These are phyloP conservation scores for Oenanthe sinensis DNA, from an alignment of 129 eudicot species.

Conservation along the genomic window DNA sequence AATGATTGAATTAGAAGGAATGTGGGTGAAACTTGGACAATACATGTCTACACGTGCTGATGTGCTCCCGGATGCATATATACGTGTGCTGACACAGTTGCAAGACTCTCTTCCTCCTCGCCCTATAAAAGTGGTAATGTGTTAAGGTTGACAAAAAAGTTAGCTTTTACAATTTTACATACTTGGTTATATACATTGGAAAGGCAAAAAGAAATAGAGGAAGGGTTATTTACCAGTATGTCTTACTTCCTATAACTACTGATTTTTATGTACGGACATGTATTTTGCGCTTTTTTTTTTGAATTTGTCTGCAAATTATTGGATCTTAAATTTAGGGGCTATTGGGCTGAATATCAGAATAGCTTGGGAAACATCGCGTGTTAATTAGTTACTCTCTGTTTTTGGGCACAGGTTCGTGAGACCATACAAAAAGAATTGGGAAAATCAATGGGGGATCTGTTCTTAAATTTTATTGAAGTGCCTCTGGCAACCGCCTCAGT, in stretches of 20 bases:
- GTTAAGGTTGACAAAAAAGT: background rate
- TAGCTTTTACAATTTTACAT: background rate
- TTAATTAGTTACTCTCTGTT: background rate
- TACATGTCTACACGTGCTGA: constrained; percentile 97
- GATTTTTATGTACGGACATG: background rate
- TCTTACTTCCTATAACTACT: background rate
- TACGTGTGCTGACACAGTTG: constrained; percentile 59
- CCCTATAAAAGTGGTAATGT: constrained; percentile 59
- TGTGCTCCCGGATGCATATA: constrained; percentile 90
- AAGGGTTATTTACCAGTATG: background rate
- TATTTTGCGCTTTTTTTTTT: background rate
- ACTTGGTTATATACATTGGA: background rate
- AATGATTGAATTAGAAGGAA: constrained; percentile 80
- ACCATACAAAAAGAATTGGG: constrained; percentile 76
- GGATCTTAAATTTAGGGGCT: background rate
- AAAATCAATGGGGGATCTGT: constrained; percentile 64
- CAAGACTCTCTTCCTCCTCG: constrained; percentile 99
- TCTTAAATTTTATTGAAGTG: constrained; percentile 43
- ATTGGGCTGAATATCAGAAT: background rate
- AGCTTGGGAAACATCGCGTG: background rate
- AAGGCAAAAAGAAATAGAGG: background rate
- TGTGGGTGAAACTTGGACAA: constrained; percentile 97
- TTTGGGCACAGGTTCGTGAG: constrained; percentile 49
- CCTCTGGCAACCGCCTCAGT: constrained; percentile 99
- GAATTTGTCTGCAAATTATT: background rate